Conservation (phyloP, 495 filamentous ascomycete species). For the Symbiotaphrina buchneri region DNA sequence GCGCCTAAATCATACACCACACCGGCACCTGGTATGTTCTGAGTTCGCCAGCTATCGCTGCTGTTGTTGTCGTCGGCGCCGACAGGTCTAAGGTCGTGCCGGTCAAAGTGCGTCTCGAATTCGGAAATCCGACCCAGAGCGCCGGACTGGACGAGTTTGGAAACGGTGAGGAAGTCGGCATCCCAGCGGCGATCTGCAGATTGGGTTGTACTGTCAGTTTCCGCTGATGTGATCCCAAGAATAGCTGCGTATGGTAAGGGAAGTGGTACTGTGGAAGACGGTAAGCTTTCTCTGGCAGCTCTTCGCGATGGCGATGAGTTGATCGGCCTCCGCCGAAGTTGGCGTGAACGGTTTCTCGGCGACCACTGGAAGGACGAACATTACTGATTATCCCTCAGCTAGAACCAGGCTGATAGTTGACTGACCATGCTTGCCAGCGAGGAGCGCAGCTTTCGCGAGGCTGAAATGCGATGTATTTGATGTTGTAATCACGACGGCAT, state of each 20-base stretch:
- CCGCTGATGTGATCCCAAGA: too few species aligned
- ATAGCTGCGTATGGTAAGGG: too few species aligned
- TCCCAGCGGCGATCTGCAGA: conserved; percentile 73
- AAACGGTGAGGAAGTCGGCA: conserved; percentile 62
- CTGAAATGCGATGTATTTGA: conserved; percentile 53
- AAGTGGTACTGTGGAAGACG: conserved; percentile 52
- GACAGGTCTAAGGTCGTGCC: too few species aligned
- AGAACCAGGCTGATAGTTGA: too few species aligned
- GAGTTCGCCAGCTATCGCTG: too few species aligned
- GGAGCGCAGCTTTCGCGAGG: conserved; percentile 40
- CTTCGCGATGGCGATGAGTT: conserved; percentile 41
- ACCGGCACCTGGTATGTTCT: conserved; percentile 48
- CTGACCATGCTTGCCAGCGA: conserved; percentile 59
- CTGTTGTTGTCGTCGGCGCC: too few species aligned
- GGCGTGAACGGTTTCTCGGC: conserved; percentile 83
- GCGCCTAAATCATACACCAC: conserved; percentile 66
- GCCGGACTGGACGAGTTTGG: conserved; percentile 29
- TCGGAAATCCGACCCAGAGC: conserved; percentile 52
- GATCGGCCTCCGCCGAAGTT: conserved; percentile 42
- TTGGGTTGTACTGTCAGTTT: too few species aligned
- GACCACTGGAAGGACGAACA: too few species aligned
- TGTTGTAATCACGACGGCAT: conserved; percentile 56
- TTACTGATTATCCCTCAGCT: too few species aligned
- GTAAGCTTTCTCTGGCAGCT: conserved; percentile 38
- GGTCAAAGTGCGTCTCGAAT: conserved; percentile 71